These are phyloP conservation scores for Sphaerobolus stellatus DNA, from an alignment of 1,284 basidiomycete genomes.

Conservation along the genomic window DNA sequence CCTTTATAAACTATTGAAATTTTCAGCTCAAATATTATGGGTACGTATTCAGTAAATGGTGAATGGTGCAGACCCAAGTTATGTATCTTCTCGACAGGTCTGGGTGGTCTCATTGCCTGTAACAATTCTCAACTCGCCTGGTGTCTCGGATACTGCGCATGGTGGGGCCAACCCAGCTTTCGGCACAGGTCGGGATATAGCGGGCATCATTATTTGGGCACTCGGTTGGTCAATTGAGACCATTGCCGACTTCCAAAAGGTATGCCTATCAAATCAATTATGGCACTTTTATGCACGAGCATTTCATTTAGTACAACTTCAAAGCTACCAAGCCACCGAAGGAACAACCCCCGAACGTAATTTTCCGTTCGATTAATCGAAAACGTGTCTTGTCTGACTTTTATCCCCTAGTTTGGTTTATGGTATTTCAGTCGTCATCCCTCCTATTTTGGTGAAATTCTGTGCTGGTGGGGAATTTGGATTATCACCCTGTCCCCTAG, in stretches of 20 bases:
- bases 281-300: background rate
- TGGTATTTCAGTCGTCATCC: conserved; percentile 70
- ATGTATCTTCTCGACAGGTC: conserved; percentile 39
- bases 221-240: conserved; percentile 64
- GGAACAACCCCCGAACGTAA: conserved; percentile 48
- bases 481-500: conserved; percentile 60
- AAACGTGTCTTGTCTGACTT: background rate
- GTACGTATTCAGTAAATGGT: conserved; percentile 27
- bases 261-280: conserved; percentile 20
- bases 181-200: conserved; percentile 65
- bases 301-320: conserved; percentile 58
- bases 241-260: conserved; percentile 67
- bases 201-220: conserved; percentile 65
- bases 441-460: conserved; percentile 75
- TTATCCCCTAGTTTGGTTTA: conserved; percentile 40
- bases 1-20: conserved; percentile 9
- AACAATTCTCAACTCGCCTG: conserved; percentile 67
- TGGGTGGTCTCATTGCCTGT: conserved; percentile 69
- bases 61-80: background rate
- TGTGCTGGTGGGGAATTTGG: conserved; percentile 77
- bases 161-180: conserved; percentile 53
- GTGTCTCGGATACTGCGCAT: conserved; percentile 46
- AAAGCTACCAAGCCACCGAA: conserved; percentile 55
- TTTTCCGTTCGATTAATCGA: conserved; percentile 13
- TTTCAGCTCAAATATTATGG: conserved; percentile 55